Percentiles rank a stretch among this genome's conserved stretches.
phyloP scores from a whole-genome alignment of 208 protist species.

The Leishmania martiniquensis region DNA sequence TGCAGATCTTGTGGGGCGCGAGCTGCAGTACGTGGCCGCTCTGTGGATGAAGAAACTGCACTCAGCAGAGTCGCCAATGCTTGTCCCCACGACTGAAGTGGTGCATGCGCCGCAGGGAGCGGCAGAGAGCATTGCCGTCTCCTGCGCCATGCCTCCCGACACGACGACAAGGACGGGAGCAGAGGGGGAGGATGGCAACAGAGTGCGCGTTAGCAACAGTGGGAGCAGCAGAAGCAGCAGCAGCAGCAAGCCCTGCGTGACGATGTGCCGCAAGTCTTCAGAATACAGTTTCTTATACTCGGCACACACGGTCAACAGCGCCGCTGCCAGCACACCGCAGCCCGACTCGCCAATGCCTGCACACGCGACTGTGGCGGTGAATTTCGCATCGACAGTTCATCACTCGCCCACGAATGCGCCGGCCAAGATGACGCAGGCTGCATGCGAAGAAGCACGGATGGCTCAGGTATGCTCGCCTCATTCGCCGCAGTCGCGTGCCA shows the following conservation, averaged over 20 bases:
- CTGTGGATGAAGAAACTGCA: slow-evolving; percentile 34
- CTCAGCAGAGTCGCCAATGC: background rate
- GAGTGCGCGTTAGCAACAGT: background rate
- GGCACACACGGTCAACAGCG: background rate
- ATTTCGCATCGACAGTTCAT: background rate
- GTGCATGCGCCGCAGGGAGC: background rate
- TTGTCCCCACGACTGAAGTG: background rate
- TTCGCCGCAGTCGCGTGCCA: background rate
- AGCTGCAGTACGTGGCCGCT: slow-evolving; percentile 34
- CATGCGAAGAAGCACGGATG: background rate
- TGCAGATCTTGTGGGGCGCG: slow-evolving; percentile 24
- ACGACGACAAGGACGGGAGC: background rate
- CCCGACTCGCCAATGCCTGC: background rate
- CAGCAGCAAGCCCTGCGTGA: background rate
- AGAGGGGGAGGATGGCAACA: background rate
- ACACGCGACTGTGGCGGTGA: background rate
- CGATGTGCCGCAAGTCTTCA: background rate
- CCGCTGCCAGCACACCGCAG: background rate
- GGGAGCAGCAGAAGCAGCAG: background rate
- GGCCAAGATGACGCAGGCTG: background rate
- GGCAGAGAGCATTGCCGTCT: background rate
- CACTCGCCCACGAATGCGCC: background rate
- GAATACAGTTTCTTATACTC: background rate
- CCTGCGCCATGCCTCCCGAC: background rate
- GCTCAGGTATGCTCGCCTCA: background rate